Conservation (phyloP, 768 basidiomycete species). For the Macrolepiota fuliginosa region DNA sequence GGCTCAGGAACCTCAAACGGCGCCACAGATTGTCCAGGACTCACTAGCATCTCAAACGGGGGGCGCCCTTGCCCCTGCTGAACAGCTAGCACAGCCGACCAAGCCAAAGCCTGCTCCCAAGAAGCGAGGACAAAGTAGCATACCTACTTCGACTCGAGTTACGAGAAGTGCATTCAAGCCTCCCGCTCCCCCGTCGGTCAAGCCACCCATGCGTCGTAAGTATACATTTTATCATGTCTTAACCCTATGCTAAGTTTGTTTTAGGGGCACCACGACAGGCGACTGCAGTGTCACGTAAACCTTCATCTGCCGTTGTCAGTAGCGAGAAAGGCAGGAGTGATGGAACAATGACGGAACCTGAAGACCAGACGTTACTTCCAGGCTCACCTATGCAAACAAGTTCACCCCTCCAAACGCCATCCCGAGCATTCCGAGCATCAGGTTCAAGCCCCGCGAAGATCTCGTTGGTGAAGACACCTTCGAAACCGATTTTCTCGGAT, state of each 20-base stretch:
- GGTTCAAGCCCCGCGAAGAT: constrained; percentile 21
- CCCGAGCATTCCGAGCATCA: constrained; percentile 13
- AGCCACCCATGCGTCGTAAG: constrained; percentile 7
- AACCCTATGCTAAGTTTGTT: background rate
- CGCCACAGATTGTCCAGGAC: background rate
- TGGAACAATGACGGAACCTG: background rate
- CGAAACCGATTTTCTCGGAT: constrained; percentile 18
- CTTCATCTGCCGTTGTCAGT: background rate
- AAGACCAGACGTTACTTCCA: constrained; percentile 19
- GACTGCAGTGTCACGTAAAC: constrained; percentile 6
- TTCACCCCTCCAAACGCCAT: constrained; percentile 22
- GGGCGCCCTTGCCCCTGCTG: background rate
- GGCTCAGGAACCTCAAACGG: background rate
- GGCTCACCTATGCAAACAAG: constrained; percentile 33
- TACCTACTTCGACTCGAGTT: constrained; percentile 11
- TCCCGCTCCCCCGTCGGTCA: background rate
- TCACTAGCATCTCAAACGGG: background rate
- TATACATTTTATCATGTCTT: background rate
- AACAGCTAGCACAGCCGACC: background rate
- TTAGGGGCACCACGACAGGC: background rate
- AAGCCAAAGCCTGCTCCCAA: background rate
- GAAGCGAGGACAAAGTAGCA: constrained; percentile 5
- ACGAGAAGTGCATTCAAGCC: constrained; percentile 9
- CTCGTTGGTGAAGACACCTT: constrained; percentile 24
- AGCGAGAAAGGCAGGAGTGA: constrained; percentile 9